phyloP scores from a whole-genome alignment of 805 yeast species.

The Candida montana region DNA sequence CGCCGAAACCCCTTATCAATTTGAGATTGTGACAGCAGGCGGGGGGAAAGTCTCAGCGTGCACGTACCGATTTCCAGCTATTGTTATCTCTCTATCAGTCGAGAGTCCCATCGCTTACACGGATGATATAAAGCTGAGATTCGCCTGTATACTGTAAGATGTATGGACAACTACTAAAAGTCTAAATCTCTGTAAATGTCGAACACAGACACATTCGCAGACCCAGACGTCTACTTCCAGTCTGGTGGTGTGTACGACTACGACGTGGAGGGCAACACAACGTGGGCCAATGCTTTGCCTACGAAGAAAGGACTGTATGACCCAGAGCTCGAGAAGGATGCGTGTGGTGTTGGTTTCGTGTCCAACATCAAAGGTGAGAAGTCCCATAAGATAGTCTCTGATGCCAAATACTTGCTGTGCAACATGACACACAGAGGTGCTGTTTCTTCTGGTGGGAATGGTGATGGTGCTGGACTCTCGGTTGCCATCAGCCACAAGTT shows the following conservation, averaged over 20 bases:
- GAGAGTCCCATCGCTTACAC: no score
- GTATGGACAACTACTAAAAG: neutral
- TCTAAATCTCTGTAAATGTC: neutral
- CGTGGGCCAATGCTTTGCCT: conserved; percentile 93
- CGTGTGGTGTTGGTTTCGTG: conserved; percentile 98
- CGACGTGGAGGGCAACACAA: conserved; percentile 70
- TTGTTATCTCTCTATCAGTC: neutral
- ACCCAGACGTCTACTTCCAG: conserved; percentile 12
- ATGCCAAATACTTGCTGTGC: conserved; percentile 81
- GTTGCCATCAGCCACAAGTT: conserved; percentile 88
- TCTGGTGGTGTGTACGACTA: conserved; percentile 33
- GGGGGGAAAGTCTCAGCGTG: no score
- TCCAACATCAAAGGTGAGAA: conserved; percentile 86
- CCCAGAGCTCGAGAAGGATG: conserved; percentile 91
- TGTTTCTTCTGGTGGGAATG: conserved; percentile 93
- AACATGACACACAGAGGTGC: conserved; percentile 99
- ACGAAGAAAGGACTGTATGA: conserved; percentile 84
- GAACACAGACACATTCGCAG: conserved; percentile 7
- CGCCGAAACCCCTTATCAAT: conserved; percentile 1
- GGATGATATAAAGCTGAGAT: no score
- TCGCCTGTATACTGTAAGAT: no score
- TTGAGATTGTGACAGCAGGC: no score
- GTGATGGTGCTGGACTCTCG: conserved; percentile 98
- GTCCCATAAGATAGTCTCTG: conserved; percentile 90
- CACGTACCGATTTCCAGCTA: no score